Evolutionary conservation across 371 early-diverging fungal genomes (phyloP).

Genomic region (Mycotypha africana): DNA sequence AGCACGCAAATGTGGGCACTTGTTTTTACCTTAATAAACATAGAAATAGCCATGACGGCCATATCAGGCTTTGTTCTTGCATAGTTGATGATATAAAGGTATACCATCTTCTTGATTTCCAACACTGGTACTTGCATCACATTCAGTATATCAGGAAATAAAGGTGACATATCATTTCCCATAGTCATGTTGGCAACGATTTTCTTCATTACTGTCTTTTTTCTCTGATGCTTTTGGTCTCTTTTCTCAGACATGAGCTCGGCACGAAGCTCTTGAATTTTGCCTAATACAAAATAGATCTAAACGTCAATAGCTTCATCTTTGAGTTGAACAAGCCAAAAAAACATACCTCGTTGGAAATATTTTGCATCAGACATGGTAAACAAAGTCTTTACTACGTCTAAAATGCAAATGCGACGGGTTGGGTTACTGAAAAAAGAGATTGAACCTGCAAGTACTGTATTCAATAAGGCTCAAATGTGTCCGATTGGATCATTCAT

Average conservation of each 20-base stretch:
- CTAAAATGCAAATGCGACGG: no score
- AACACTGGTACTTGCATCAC: constrained; percentile 52
- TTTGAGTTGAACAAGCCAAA: not conserved
- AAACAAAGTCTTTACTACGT: no score
- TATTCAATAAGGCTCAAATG: no score
- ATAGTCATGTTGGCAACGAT: constrained; percentile 98
- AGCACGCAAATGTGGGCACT: constrained; percentile 7
- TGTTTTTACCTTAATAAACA: constrained; percentile 53
- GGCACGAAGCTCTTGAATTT: constrained; percentile 90
- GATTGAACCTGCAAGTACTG: no score
- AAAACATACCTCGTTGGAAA: constrained; percentile 71
- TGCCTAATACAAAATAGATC: no score
- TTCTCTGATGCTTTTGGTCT: constrained; percentile 82
- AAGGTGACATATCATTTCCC: constrained; percentile 95
- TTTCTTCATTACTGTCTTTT: constrained; percentile 90
- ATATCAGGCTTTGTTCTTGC: constrained; percentile 87
- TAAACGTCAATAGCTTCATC: no score
- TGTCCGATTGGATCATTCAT: no score
- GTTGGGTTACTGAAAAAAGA: no score
- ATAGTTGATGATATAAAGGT: constrained; percentile 84
- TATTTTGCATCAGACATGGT: constrained; percentile 79
- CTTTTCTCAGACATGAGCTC: constrained; percentile 90
- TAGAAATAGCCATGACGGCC: constrained; percentile 76
- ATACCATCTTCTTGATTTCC: constrained; percentile 89
- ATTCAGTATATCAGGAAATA: constrained; percentile 65